Conservation (phyloP, 768 basidiomycete species). For the Termitomyces bulborhizus region DNA sequence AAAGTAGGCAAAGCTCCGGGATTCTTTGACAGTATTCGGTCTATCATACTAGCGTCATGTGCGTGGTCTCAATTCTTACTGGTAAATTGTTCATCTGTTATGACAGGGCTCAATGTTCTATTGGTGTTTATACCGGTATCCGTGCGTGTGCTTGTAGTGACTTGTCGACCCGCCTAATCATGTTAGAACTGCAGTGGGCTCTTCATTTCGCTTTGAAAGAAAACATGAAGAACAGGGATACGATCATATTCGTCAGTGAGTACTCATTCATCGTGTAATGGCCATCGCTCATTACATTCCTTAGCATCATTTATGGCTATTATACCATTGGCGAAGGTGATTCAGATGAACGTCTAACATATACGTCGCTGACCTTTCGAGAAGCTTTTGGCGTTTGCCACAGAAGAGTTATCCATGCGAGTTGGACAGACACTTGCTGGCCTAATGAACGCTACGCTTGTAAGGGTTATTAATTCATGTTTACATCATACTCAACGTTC, state of each 20-base stretch:
- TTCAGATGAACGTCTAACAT: not conserved
- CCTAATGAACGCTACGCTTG: conserved; percentile 79
- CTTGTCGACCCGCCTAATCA: not conserved
- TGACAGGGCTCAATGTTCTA: conserved; percentile 62
- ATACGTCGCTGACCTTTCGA: not conserved
- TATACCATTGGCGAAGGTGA: conserved; percentile 76
- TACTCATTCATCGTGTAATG: not conserved
- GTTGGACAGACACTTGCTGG: conserved; percentile 83
- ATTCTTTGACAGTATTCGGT: conserved; percentile 37
- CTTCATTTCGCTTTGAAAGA: conserved; percentile 52
- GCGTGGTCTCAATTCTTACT: conserved; percentile 11
- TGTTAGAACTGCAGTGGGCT: conserved; percentile 50
- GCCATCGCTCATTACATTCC: not conserved
- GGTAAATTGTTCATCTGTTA: not conserved
- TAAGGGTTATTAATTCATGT: conserved; percentile 23
- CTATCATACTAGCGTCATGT: conserved; percentile 59
- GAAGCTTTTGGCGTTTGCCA: conserved; percentile 76
- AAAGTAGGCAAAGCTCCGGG: conserved; percentile 40
- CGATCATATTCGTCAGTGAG: conserved; percentile 71
- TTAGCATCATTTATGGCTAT: conserved; percentile 77
- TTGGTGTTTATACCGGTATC: conserved; percentile 69
- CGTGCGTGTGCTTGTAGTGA: conserved; percentile 26
- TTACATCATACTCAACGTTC: not conserved
- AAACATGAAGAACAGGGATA: conserved; percentile 34
- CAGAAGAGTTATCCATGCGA: conserved; percentile 77